Evolutionary conservation across 2,329 filamentous ascomycete genomes (phyloP).

Genomic region (Phialocephala subalpina): DNA sequence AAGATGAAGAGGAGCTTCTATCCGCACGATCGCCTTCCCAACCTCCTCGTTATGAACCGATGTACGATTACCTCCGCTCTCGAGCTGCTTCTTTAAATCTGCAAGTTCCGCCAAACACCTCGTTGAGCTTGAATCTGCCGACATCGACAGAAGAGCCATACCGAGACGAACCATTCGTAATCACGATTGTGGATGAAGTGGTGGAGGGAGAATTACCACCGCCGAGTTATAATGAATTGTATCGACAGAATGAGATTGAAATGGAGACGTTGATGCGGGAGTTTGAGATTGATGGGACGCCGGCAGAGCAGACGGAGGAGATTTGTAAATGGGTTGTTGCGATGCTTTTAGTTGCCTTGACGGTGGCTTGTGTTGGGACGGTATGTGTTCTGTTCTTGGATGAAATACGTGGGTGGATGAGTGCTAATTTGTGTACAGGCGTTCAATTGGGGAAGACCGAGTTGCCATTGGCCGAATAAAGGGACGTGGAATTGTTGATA

Average conservation of each 20-base stretch:
- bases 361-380: slow-evolving; percentile 38
- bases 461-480: neutral
- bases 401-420: neutral
- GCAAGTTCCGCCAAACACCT: slow-evolving; percentile 4
- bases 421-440: neutral
- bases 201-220: slow-evolving; percentile 28
- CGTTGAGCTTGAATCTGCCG: slow-evolving; percentile 5
- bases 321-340: slow-evolving; percentile 42
- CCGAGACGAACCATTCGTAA: slow-evolving; percentile 39
- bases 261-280: slow-evolving; percentile 32
- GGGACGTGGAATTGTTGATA: slow-evolving; percentile 4
- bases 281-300: slow-evolving; percentile 31
- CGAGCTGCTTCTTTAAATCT: slow-evolving; percentile 18
- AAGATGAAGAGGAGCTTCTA: slow-evolving; percentile 20
- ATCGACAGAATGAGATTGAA: slow-evolving; percentile 30
- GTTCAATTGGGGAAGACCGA: slow-evolving; percentile 9
- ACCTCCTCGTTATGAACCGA: slow-evolving; percentile 41
- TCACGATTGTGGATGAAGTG: slow-evolving; percentile 28
- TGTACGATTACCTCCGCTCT: slow-evolving; percentile 42
- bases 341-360: slow-evolving; percentile 41
- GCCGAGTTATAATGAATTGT: slow-evolving; percentile 39
- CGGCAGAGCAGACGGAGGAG: slow-evolving; percentile 38
- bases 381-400: slow-evolving; percentile 31
- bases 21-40: slow-evolving; percentile 7
- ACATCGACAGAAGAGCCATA: slow-evolving; percentile 33